A percentile compares a stretch with the other conserved stretches of the same genome.
Conservation (phyloP, 78 protist genomes). For the Creolimax fragrantissima region DNA sequence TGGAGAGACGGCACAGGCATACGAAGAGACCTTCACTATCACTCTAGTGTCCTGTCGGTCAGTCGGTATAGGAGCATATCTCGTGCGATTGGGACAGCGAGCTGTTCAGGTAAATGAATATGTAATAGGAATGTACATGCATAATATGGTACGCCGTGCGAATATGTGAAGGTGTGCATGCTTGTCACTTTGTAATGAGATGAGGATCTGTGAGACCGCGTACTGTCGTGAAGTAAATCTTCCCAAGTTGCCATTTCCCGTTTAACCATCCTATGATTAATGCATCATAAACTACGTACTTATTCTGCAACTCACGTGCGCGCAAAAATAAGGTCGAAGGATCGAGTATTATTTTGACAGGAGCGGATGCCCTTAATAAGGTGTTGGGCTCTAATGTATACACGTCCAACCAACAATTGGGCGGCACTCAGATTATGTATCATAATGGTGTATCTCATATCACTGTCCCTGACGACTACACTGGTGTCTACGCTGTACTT, state of each 20-base stretch:
- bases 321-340: neutral
- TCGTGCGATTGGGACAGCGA: constrained; percentile 89
- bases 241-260: neutral
- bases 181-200: neutral
- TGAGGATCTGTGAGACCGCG: no score
- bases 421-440: constrained; percentile 92
- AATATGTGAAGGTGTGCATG: neutral
- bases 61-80: constrained; percentile 97
- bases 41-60: constrained; percentile 83
- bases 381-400: constrained; percentile 84
- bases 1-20: constrained; percentile 88
- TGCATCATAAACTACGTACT: neutral
- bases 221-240: no score
- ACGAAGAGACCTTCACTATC: constrained; percentile 83
- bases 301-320: neutral
- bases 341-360: constrained; percentile 88
- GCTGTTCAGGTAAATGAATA: constrained; percentile 67
- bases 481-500: constrained; percentile 56
- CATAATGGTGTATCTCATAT: constrained; percentile 90
- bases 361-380: constrained; percentile 90
- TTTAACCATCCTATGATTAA: neutral
- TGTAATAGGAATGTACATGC: no score
- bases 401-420: constrained; percentile 84
- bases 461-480: constrained; percentile 62
- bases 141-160: no score